Percentiles rank a stretch among this genome's conserved stretches.
These are phyloP conservation scores for Hapsidospora chrysogenum DNA, from an alignment of 495 filamentous ascomycete genomes.

Conservation along the genomic window DNA sequence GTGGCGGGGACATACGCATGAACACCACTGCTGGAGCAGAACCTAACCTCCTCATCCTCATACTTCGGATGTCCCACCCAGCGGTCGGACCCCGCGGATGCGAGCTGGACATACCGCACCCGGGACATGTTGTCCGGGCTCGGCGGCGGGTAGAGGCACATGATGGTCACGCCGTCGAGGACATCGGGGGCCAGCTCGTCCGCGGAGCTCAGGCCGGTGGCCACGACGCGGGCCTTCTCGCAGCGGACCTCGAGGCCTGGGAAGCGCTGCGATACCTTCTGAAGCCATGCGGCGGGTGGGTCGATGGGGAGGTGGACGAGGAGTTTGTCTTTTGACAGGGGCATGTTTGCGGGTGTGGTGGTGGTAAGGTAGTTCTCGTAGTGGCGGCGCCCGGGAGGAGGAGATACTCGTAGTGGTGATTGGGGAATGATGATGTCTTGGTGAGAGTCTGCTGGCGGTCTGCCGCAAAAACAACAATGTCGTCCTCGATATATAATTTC, in stretches of 20 bases:
- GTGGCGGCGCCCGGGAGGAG: too few relatives aligned
- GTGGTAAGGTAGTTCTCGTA: too few relatives aligned
- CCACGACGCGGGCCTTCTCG: conserved; percentile 13
- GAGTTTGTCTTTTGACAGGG: conserved; percentile 12
- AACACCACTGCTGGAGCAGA: conserved; percentile 43
- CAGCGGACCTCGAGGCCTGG: conserved; percentile 16
- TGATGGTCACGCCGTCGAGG: conserved; percentile 36
- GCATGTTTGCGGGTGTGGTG: too few relatives aligned
- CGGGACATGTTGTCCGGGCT: conserved; percentile 23
- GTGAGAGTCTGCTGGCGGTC: too few relatives aligned
- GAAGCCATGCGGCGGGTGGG: conserved; percentile 18
- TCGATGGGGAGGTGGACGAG: conserved; percentile 25
- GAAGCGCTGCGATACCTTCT: conserved; percentile 25
- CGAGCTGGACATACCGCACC: conserved; percentile 53
- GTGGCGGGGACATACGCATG: conserved; percentile 9
- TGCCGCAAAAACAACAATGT: too few relatives aligned
- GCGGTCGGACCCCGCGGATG: conserved; percentile 52
- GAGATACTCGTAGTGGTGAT: too few relatives aligned
- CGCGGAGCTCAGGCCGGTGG: conserved; percentile 6
- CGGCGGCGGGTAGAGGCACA: conserved; percentile 31
- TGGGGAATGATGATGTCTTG: too few relatives aligned
- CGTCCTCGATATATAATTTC: too few relatives aligned
- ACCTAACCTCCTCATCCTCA: conserved; percentile 38
- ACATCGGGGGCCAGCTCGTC: conserved; percentile 1
- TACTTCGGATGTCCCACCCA: conserved; percentile 37